A percentile compares a stretch with the other conserved stretches of the same genome.
Evolutionary conservation across 2,329 filamentous ascomycete species (phyloP).

Genomic region (Sarocladiaceae sp.): DNA sequence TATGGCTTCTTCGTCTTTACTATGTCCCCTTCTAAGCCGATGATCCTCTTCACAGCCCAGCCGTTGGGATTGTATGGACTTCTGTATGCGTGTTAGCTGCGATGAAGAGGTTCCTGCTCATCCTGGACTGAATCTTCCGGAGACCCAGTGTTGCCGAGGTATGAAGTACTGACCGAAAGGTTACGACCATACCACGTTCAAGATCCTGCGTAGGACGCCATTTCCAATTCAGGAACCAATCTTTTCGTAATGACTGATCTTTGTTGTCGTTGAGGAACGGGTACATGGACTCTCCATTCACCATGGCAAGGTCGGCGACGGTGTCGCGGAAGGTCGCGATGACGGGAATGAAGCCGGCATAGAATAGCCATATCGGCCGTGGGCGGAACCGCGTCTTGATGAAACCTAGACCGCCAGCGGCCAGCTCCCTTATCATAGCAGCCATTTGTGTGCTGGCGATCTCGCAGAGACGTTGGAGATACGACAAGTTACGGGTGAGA

Average conservation of each 20-base stretch:
- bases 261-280: constrained; percentile 66
- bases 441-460: background rate
- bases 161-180: constrained; percentile 51
- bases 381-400: background rate
- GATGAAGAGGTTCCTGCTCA: no score
- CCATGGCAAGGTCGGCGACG: constrained; percentile 50
- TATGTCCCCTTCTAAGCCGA: constrained; percentile 73
- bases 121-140: background rate
- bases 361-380: background rate
- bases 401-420: background rate
- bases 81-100: constrained; percentile 35
- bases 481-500: no score
- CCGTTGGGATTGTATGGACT: constrained; percentile 65
- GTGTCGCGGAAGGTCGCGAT: constrained; percentile 55
- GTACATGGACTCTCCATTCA: constrained; percentile 66
- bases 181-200: constrained; percentile 68
- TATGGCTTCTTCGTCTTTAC: constrained; percentile 61
- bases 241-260: constrained; percentile 46
- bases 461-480: no score
- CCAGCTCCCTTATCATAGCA: background rate
- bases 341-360: constrained; percentile 49
- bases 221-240: constrained; percentile 55
- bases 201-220: constrained; percentile 51
- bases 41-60: constrained; percentile 72
- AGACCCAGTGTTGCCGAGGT: background rate